Base-by-base conservation (phyloP, 106 monocot species). In the Vanilla planifolia region DNA sequence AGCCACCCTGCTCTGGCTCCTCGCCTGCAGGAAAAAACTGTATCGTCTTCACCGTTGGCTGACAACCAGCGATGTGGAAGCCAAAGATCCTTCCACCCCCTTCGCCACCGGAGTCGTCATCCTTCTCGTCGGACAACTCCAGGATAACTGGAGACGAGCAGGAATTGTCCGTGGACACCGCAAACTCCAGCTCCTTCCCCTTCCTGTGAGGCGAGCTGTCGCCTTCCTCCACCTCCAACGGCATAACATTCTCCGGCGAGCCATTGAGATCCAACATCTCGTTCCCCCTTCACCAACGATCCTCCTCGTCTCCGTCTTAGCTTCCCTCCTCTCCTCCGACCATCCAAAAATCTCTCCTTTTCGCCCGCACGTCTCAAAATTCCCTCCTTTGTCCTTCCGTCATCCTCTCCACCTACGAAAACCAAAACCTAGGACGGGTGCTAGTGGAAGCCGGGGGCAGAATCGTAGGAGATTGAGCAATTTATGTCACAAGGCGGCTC, bases 21-120 rank as follows among this genome's bases (percentile, higher is more conserved):
- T 50, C 64, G 10, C 36, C 53, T 3, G 55, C 27, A 2, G 81
- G 85, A 19, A 85, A 85, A 67, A 85, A 77, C 80, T 85, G 85
- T 50, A 48, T 73, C 27, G 85, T 85, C 45, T 73, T 67, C 20
- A 35, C 27, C 15, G 53, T 27, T 30, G 20, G 30, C 28, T 55
- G 30, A 16, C 30, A 14, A 3, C 30, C 30, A n/a, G 53, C 13
- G 29, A 55, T 4, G 53, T 30, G 13, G 53, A 55, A 29, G 22
- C 53, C 30, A 30, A 55, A 57, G 57, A 57, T 22, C 19, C 21
- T 57, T 7, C 56, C 56, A 0, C 11, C 48, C 13, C 26, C 50
- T 26, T 26, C 2, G 16, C 30, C 27, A 20, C 57, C 34, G 16
- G 57, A 57, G 35, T 34, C 21, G 19, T 57, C 57, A 17, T 57